Base-by-base conservation (phyloP, 83 land plant genomes). In the Picea abies region DNA sequence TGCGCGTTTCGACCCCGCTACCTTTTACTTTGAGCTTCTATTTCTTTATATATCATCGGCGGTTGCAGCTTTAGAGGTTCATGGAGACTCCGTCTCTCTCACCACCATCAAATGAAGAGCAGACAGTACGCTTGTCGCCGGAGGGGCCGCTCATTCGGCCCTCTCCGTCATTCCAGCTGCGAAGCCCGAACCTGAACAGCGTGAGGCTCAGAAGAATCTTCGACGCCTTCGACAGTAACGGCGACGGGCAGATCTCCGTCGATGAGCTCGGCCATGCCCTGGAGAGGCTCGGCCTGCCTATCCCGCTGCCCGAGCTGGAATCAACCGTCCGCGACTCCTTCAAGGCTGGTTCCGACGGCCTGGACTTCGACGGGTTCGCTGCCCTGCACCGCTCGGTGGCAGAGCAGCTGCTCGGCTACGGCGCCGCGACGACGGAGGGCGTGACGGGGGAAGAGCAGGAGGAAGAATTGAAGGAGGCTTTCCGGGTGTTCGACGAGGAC, bases 191-290 rank as follows among this genome's bases (percentile, higher is more conserved):
- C 22, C 68, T 65, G 22, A 65, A 65, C 68, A n/a, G 25, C 32
- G 62, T 93, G 25, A 20, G 23, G 22, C 68, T 65, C 1, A 5
- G 68, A 9, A 20, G 20, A 8, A 65, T 65, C 17, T 93, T 93
- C 89, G 95, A 93, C 79, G n/a, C 91, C 25, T 93, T 89, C 83
- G 96, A 94, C 89, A 68, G 82, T 68, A 94, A 94, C 90, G 69
- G 83, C 64, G 96, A 94, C 82, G 94, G 90, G 12, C 49, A 82
- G 49, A 65, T 65, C 68, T n/a, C 25, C 23, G 26, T 65, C 25
- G 68, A 65, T 9, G 68, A 65, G 68, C 68, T 65, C 23, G 68
- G 25, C 25, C 10, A 5, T 14, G 68, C 68, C 26, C 68, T 65
- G 25, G 25, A 23, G 68, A 20, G 68, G 25, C 68, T 65, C 68